Evolutionary conservation across 1,284 basidiomycete genomes (phyloP), one percentile per base, ranked within the genome.

Genomic region (Cryptococcus sp.): DNA sequence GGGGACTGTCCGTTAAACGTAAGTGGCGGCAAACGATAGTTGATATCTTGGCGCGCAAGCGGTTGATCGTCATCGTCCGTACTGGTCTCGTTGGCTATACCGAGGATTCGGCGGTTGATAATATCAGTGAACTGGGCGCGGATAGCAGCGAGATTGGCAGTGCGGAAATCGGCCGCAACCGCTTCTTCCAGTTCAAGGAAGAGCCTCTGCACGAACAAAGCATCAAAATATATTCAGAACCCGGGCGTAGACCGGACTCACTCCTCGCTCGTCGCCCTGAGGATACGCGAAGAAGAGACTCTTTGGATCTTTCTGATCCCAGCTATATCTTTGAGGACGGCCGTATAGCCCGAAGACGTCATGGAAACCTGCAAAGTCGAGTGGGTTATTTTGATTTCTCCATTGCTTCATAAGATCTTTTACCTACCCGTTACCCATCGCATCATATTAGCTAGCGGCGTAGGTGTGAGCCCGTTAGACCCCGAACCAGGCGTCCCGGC

Each of bases 111-210:
- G 48, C 87, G 83, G 45, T 83, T 78, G 15, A 92, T 81, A 38
- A 92, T 84, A 39, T 81, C 80, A 57, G 84, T 80, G 57, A 92
- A 82, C 53, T 83, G 81, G 7, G 83, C 79, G 10, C 91, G 83
- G 61, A 91, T 83, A 7, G 80, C 80, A 2, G 89, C 86, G 2
- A 89, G 90, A 38, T 84, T 83, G 65, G 89, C 89, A 56, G 90
- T 87, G 49, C 89, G 82, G 57, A 88, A 87, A 72, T 95, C 89
- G 63, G 92, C 80, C 39, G 79, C 80, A 74, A 94, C 88, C 16
- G 89, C 90, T 15, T 86, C 80, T 65, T 93, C 91, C 50, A 92
- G 85, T 61, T 93, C 90, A 56, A 98, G 82, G 82, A 97, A 98
- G 20, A 97, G 85, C 51, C 87, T 83, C 89, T 88, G 65, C 3